Evolutionary conservation across 1,139 yeast genomes (phyloP), one percentile per base, ranked within the genome.

Genomic region (Debaryomycetaceae sp.): DNA sequence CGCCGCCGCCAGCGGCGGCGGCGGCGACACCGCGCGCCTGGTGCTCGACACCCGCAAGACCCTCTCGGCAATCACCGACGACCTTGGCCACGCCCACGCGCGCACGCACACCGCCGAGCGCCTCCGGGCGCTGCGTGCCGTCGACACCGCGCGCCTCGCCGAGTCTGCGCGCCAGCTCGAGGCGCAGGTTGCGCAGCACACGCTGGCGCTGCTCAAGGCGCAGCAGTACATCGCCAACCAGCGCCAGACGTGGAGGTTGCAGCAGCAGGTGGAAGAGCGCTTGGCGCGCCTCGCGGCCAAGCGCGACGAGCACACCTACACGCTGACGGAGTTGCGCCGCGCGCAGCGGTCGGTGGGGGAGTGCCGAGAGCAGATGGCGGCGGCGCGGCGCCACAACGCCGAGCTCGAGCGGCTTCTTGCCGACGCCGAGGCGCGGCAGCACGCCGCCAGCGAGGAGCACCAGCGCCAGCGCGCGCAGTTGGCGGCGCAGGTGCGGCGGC

Each of bases 271-370:
- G 56, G 28, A 65, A 51, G 42, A 62, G 41, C 36, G 61, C 56
- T 37, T 64, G 46, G 32, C 62, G 51, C 45, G 56, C 48, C 48
- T 58, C 39, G 34, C 64, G 46, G 34, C 66, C 51, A 47, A 63
- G 56, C 43, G 52, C 34, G 49, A 66, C 20, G 96, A 86, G 44
- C 73, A 68, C 35, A 72, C 63, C 32, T 86, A 83, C 49, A 81
- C 83, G 75, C 56, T 64, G 7, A 64, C 63, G 23, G 95, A 88
- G 51, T 73, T 78, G 34, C 66, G 65, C 29, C 73, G 78, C 38
- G 85, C 93, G 0, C 49, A 62, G 2, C 54, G 59, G 5, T 72
- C 89, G 0, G 71, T 76, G 0, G 54, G 53, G 5, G 85, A 78
- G 11, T 72, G 83, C 1, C 52, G 57, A 3, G 43, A 46, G 1